Conservation (phyloP, 2,329 filamentous ascomycete genomes). For the Cucurbitaria berberidis region DNA sequence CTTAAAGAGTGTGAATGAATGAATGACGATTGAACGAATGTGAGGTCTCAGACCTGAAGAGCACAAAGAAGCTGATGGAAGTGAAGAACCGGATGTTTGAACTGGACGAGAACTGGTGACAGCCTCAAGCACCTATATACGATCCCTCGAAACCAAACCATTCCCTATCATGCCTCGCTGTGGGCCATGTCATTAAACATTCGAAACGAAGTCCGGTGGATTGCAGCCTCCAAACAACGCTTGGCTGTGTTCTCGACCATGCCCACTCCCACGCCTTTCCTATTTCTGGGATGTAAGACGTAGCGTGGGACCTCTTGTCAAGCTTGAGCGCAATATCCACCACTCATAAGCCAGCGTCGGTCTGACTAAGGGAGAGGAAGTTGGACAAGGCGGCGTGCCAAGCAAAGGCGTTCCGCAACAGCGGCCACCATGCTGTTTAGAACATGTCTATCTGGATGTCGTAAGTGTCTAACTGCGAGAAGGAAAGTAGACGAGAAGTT, state of each 20-base stretch:
- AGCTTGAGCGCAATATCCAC: constrained; percentile 37
- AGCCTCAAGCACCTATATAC: constrained; percentile 28
- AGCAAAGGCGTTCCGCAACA: constrained; percentile 24
- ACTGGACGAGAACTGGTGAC: constrained; percentile 7
- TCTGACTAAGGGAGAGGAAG: constrained; percentile 21
- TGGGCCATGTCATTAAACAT: constrained; percentile 47
- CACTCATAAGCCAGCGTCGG: constrained; percentile 22
- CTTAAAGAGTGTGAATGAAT: constrained; percentile 38
- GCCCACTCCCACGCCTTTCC: constrained; percentile 17
- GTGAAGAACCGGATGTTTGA: constrained; percentile 30
- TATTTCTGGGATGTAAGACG: constrained; percentile 19
- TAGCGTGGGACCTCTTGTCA: constrained; percentile 25
- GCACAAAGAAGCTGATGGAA: constrained; percentile 36
- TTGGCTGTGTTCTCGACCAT: constrained; percentile 25
- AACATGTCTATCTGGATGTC: constrained; percentile 13
- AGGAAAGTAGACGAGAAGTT: constrained; percentile 30
- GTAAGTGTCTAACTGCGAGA: constrained; percentile 18
- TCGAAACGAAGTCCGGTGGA: constrained; percentile 36
- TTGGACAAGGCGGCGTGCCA: constrained; percentile 23
- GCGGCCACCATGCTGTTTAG: constrained; percentile 31
- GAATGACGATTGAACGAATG: constrained; percentile 46
- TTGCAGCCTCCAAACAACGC: constrained; percentile 27
- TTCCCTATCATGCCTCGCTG: constrained; percentile 18
- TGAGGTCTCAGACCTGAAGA: constrained; percentile 47
- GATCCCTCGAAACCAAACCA: constrained; percentile 7